Conservation (phyloP, 169 alveolate genomes). For the Pseudocohnilembus persalinus region DNA sequence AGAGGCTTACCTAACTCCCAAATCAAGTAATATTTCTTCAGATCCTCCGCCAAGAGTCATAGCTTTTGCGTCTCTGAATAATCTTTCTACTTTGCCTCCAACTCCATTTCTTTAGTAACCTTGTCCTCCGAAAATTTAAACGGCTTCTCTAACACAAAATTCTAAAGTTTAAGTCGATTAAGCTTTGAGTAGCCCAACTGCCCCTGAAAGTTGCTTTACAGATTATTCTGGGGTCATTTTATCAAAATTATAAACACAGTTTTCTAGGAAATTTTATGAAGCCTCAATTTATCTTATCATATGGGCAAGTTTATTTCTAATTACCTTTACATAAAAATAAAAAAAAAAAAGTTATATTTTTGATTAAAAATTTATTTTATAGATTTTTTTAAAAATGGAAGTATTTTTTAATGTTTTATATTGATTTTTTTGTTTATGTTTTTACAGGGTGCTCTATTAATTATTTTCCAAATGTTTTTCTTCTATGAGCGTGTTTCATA, state of each 20-base stretch:
- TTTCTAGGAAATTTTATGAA: neutral
- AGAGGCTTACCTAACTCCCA: conserved; percentile 32
- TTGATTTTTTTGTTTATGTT: too few relatives aligned
- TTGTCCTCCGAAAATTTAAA: conserved; percentile 43
- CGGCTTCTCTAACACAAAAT: neutral
- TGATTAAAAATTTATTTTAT: too few relatives aligned
- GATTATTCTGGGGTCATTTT: neutral
- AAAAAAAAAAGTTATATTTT: too few relatives aligned
- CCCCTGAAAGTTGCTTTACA: neutral
- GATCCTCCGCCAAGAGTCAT: conserved; percentile 51
- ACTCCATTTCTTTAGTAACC: conserved; percentile 44
- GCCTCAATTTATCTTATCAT: neutral
- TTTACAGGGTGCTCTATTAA: conserved; percentile 51
- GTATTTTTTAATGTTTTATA: too few relatives aligned
- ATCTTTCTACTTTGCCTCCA: conserved; percentile 54
- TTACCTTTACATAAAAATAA: neutral
- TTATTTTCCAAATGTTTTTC: conserved; percentile 44
- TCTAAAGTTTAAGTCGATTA: neutral
- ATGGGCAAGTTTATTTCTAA: neutral
- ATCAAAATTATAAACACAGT: neutral
- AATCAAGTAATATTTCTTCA: conserved; percentile 48
- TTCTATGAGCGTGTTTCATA: conserved; percentile 28
- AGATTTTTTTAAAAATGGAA: too few relatives aligned
- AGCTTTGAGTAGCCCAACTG: neutral
- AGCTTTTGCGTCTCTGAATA: conserved; percentile 47